phyloP scores from a whole-genome alignment of 257 asterid genomes.

The Fraxinus cuspidata region DNA sequence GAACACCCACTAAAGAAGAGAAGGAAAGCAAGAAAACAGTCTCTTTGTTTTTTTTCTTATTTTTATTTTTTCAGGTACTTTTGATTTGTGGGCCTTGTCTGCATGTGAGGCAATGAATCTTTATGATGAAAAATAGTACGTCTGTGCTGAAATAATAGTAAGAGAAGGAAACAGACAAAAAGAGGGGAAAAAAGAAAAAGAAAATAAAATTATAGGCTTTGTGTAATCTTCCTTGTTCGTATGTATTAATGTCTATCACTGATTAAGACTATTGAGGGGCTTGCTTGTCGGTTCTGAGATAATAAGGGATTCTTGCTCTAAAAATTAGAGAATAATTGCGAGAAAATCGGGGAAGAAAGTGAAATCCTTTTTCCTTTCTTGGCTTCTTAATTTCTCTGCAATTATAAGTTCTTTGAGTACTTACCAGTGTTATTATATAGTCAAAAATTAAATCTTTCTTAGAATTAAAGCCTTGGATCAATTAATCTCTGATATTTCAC shows the following conservation, averaged over 20 bases:
- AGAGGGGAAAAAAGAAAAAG: conserved; percentile 5
- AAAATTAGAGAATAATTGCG: conserved; percentile 34
- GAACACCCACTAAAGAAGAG: conserved; percentile 20
- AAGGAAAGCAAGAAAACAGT: conserved; percentile 17
- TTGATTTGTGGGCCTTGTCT: conserved; percentile 45
- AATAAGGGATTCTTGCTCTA: conserved; percentile 35
- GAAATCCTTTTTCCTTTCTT: conserved; percentile 17
- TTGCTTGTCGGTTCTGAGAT: conserved; percentile 50
- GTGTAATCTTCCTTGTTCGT: conserved; percentile 42
- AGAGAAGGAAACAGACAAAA: conserved; percentile 35
- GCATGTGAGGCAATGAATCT: conserved; percentile 35
- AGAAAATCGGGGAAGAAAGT: conserved; percentile 49
- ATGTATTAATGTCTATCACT: conserved; percentile 37
- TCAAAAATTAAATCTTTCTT: conserved; percentile 7
- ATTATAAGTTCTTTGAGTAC: conserved; percentile 6
- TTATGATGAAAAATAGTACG: conserved; percentile 30
- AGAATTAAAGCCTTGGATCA: background rate
- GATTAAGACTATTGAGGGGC: conserved; percentile 51
- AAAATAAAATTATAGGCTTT: conserved; percentile 23
- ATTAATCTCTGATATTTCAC: background rate
- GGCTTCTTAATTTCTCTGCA: conserved; percentile 23
- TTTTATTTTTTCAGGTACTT: conserved; percentile 31
- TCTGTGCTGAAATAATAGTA: conserved; percentile 42
- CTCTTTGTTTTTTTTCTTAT: conserved; percentile 24
- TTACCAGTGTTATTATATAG: background rate